phyloP scores from a whole-genome alignment of 768 basidiomycete species.

The Phylloporus rhodoxanthus region DNA sequence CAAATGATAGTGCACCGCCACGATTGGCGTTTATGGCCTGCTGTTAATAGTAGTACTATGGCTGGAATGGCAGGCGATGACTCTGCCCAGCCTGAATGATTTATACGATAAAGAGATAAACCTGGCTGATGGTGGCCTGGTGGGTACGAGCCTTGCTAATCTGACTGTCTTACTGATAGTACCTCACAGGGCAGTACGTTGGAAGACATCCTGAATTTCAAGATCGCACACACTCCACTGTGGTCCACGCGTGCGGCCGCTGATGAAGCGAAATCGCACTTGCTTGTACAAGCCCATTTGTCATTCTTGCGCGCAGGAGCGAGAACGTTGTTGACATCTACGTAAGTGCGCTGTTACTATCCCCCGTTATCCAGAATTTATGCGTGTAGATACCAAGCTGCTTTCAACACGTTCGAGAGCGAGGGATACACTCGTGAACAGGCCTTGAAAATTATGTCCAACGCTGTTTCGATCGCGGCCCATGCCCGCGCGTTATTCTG shows the following conservation, averaged over 20 bases:
- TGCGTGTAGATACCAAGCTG: conserved; percentile 57
- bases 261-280: conserved; percentile 40
- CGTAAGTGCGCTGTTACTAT: conserved; percentile 36
- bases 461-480: conserved; percentile 46
- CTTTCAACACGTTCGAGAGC: conserved; percentile 45
- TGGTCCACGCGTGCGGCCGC: conserved; percentile 67
- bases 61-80: not conserved
- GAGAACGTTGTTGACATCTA: conserved; percentile 59
- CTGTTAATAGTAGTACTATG: no score
- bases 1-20: conserved; percentile 8
- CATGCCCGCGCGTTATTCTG: conserved; percentile 39
- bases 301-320: conserved; percentile 63
- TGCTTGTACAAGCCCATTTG: conserved; percentile 53
- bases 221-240: conserved; percentile 49
- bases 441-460: conserved; percentile 45
- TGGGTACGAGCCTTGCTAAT: conserved; percentile 9
- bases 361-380: not conserved
- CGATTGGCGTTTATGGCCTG: not conserved
- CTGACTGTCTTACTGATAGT: not conserved
- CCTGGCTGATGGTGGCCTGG: conserved; percentile 46
- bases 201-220: conserved; percentile 43
- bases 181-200: conserved; percentile 53
- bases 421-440: conserved; percentile 44
- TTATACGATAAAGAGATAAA: conserved; percentile 15
- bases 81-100: not conserved